These are phyloP conservation scores for Colletotrichum sojae DNA, from an alignment of 2,329 filamentous ascomycete species.

Conservation along the genomic window DNA sequence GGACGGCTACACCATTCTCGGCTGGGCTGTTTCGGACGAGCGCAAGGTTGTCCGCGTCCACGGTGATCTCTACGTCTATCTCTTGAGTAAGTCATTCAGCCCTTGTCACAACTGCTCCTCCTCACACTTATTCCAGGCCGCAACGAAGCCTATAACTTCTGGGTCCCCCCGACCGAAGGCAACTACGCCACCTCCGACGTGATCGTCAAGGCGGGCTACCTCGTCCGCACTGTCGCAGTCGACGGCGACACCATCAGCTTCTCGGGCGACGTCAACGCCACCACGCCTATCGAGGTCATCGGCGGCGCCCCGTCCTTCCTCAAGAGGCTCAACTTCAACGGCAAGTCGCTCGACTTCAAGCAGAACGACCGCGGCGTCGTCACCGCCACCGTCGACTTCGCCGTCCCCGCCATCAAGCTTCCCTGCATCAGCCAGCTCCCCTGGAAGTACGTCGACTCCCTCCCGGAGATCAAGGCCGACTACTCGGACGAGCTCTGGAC, in stretches of 20 bases:
- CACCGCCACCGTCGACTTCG: slow-evolving; percentile 41
- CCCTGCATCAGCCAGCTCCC: slow-evolving; percentile 30
- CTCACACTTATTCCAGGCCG: slow-evolving; percentile 35
- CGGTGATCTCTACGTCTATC: slow-evolving; percentile 33
- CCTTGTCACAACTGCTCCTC: too few relatives aligned
- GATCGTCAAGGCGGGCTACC: slow-evolving; percentile 45
- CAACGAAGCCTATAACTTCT: slow-evolving; percentile 46
- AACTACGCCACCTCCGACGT: slow-evolving; percentile 43
- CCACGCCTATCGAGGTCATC: slow-evolving; percentile 43
- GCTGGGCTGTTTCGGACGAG: slow-evolving; percentile 39
- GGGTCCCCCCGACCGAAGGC: slow-evolving; percentile 41
- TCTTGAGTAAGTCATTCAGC: slow-evolving; percentile 48
- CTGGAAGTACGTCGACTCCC: slow-evolving; percentile 43
- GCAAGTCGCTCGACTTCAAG: slow-evolving; percentile 37
- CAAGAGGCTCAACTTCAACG: slow-evolving; percentile 42
- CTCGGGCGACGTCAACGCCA: slow-evolving; percentile 44
- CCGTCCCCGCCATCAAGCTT: slow-evolving; percentile 36
- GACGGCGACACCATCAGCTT: slow-evolving; percentile 43
- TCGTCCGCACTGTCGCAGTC: slow-evolving; percentile 41
- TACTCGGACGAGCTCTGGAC: slow-evolving; percentile 60
- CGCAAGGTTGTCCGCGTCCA: slow-evolving; percentile 39
- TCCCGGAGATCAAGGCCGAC: slow-evolving; percentile 42
- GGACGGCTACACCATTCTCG: slow-evolving; percentile 36
- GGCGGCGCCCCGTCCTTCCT: slow-evolving; percentile 42
- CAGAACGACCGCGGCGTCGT: slow-evolving; percentile 41